phyloP scores from a whole-genome alignment of 1,139 yeast species.

The Diutina sp. region DNA sequence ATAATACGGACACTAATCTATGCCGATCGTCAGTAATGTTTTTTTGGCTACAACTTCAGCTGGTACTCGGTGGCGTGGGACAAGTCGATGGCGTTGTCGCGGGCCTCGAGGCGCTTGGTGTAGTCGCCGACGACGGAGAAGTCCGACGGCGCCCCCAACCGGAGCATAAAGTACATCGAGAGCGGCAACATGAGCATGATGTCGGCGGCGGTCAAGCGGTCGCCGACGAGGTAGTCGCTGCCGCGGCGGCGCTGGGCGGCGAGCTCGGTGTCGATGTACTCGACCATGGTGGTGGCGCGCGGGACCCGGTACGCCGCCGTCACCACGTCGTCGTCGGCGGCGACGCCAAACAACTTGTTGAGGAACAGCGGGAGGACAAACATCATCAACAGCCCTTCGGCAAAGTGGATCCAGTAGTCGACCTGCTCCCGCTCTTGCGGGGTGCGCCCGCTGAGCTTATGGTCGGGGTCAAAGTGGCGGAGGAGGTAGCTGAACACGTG shows the following conservation, averaged over 20 bases:
- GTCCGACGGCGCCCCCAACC: background rate
- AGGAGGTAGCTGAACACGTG: slow-evolving; percentile 7
- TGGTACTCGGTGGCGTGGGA: background rate
- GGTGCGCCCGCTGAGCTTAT: slow-evolving; percentile 4
- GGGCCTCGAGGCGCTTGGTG: background rate
- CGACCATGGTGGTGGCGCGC: slow-evolving; percentile 8
- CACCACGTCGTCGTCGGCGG: slow-evolving; percentile 5
- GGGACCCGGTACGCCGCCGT: slow-evolving; percentile 7
- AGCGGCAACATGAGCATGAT: slow-evolving; percentile 34
- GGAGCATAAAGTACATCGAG: background rate
- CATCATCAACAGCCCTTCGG: slow-evolving; percentile 8
- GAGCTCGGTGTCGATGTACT: slow-evolving; percentile 27
- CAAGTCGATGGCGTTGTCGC: background rate
- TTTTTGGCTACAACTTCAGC: background rate
- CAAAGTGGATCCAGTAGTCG: slow-evolving; percentile 8
- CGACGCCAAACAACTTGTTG: slow-evolving; percentile 6
- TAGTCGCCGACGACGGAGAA: background rate
- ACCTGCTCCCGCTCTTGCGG: slow-evolving; percentile 6
- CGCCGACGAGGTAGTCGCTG: slow-evolving; percentile 34
- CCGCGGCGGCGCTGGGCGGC: slow-evolving; percentile 24
- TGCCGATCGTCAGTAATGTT: too few species aligned
- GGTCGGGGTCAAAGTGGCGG: slow-evolving; percentile 6
- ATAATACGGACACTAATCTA: too few species aligned
- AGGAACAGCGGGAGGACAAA: slow-evolving; percentile 6
- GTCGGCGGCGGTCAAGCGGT: slow-evolving; percentile 47